Conservation (phyloP, 2,329 filamentous ascomycete genomes). For the Talaromyces sp. region DNA sequence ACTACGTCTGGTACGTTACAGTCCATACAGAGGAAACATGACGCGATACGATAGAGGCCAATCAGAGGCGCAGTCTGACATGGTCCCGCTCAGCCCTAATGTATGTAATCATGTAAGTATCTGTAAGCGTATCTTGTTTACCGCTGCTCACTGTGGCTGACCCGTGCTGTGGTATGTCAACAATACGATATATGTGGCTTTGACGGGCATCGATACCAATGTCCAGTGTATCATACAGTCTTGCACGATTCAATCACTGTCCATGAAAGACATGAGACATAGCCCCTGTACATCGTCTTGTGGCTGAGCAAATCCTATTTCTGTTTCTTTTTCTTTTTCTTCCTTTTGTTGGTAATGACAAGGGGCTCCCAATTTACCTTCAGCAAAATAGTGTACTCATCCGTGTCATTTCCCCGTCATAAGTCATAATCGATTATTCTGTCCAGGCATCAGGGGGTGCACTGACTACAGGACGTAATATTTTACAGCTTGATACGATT, state of each 20-base stretch:
- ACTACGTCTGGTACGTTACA: background rate
- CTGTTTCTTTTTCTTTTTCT: background rate
- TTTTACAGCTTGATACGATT: background rate
- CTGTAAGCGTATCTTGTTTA: conserved; percentile 4
- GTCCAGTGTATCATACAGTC: background rate
- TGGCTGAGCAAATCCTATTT: conserved; percentile 9
- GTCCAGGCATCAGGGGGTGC: background rate
- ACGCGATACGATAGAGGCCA: background rate
- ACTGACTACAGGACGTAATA: background rate
- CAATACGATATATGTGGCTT: background rate
- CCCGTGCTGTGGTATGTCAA: conserved; percentile 1
- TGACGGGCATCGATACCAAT: background rate
- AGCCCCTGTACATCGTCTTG: conserved; percentile 1
- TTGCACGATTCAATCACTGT: background rate
- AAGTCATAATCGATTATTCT: background rate
- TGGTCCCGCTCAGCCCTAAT: conserved; percentile 8
- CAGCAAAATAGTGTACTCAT: background rate
- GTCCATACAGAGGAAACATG: background rate
- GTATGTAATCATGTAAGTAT: background rate
- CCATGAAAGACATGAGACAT: background rate
- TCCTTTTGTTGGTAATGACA: background rate
- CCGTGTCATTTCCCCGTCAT: background rate
- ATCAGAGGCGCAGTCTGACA: background rate
- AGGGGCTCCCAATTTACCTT: background rate
- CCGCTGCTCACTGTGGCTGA: conserved; percentile 1